Evolutionary conservation across 202 grass and related monocot genomes (phyloP), one percentile per base, ranked within the genome.

Genomic region (Zizania palustris): DNA sequence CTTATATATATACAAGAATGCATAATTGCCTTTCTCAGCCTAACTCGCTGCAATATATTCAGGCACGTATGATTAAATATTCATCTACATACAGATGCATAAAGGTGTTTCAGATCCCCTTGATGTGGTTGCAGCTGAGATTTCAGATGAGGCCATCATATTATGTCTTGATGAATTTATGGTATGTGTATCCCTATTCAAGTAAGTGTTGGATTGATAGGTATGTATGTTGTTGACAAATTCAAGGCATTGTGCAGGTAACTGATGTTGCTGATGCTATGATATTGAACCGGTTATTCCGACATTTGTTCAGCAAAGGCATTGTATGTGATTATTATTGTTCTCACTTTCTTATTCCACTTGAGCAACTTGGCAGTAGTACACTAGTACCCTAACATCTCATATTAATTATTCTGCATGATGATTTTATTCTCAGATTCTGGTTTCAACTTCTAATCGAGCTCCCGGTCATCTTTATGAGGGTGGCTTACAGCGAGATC

Each of bases 151-250:
- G 35, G 87, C 95, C 60, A 88, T 94, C 79, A 80, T 98, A 82
- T 80, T 98, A 75, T 97, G 95, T 80, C 77, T 97, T 80, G 95
- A 97, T 87, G 95, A 97, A 78, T 97, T 97, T 85, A 97, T 98
- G 95, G 95, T 98, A 88, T 70, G 76, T 59, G 5, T 54, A 58
- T 68, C 13, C 11, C 59, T 71, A 34, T 59, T 57, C 4, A 15
- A 65, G 3, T 28, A 28, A 28, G 28, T 53, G 53, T 50, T 79
- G 14, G 46, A 18, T n/a, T 43, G 5, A n/a, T 88, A 19, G 60
- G 3, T 4, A 63, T 3, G 41, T 42, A 60, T 86, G 12, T 71
- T 81, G 20, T 36, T 36, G 74, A 81, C 51, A 40, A 55, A 62
- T 68, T 46, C 20, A 48, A 35, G 62, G 80, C 61, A 62, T 73